Percentiles rank a stretch among this genome's conserved stretches.
Evolutionary conservation across 208 protist genomes (phyloP).

Genomic region (Crithidia expoeki): DNA sequence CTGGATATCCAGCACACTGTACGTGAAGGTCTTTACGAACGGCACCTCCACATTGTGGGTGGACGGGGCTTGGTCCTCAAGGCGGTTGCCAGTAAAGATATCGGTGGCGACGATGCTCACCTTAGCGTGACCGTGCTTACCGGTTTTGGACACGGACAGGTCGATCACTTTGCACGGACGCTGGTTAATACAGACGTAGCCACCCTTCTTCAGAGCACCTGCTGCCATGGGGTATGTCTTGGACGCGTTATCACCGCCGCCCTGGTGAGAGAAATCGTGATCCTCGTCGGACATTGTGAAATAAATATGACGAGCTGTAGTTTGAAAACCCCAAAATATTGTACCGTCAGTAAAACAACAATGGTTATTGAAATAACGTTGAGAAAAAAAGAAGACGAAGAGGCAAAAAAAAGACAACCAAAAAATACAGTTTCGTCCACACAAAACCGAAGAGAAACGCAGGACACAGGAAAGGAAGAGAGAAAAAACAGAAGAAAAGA

Average conservation of each 20-base stretch:
- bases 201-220: constrained; percentile 91
- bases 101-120: constrained; percentile 97
- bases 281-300: constrained; percentile 59
- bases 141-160: constrained; percentile 98
- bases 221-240: constrained; percentile 87
- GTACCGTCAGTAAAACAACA: too few relatives aligned
- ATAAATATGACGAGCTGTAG: background rate
- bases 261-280: constrained; percentile 74
- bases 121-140: constrained; percentile 99
- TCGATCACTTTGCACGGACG: constrained; percentile 98
- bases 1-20: constrained; percentile 94
- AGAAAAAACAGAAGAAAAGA: too few relatives aligned
- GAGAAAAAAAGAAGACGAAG: too few relatives aligned
- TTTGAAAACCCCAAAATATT: too few relatives aligned
- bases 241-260: constrained; percentile 69
- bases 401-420: too few relatives aligned
- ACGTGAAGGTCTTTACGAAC: constrained; percentile 95
- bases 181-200: constrained; percentile 89
- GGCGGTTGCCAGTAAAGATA: constrained; percentile 98
- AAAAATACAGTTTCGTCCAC: too few relatives aligned
- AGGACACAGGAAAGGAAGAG: too few relatives aligned
- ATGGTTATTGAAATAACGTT: too few relatives aligned
- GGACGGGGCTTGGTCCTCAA: constrained; percentile 97
- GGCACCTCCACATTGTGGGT: constrained; percentile 98
- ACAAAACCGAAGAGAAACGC: too few relatives aligned